phyloP scores from a whole-genome alignment of 441 rosid species.

The Croton laevigatus region DNA sequence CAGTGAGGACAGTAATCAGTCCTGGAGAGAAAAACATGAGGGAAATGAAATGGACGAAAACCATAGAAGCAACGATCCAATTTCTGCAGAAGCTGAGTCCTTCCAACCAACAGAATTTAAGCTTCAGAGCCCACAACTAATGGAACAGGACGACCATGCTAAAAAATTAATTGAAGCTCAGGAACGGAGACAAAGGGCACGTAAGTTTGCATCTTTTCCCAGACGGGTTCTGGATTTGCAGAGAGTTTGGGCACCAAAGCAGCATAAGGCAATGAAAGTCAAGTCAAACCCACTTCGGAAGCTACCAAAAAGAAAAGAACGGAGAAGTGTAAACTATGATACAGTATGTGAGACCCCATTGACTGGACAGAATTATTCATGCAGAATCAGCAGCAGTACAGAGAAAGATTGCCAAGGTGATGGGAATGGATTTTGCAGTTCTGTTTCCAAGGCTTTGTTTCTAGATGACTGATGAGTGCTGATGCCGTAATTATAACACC shows the following conservation, averaged over 20 bases:
- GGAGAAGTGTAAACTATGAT: conserved; percentile 39
- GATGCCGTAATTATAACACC: neutral
- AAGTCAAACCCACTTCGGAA: conserved; percentile 35
- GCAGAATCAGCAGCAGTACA: conserved; percentile 22
- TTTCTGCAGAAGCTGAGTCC: conserved; percentile 34
- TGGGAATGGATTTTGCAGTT: conserved; percentile 28
- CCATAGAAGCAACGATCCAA: conserved; percentile 14
- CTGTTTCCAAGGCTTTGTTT: conserved; percentile 74
- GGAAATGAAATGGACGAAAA: conserved; percentile 31
- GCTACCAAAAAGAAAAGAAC: conserved; percentile 47
- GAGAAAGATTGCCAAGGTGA: conserved; percentile 30
- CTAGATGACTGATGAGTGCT: conserved; percentile 39
- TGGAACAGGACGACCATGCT: conserved; percentile 34
- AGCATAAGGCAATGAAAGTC: conserved; percentile 31
- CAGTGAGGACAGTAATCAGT: conserved; percentile 68
- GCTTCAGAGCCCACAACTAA: conserved; percentile 26
- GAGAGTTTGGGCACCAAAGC: conserved; percentile 91
- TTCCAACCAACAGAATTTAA: conserved; percentile 25
- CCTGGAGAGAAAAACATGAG: conserved; percentile 41
- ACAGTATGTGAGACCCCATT: conserved; percentile 78
- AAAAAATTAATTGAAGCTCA: conserved; percentile 57
- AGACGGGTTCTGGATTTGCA: conserved; percentile 86
- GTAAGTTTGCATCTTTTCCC: conserved; percentile 68
- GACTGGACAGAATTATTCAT: conserved; percentile 40
- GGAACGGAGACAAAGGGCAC: conserved; percentile 72